Conservation (phyloP, 805 yeast species). For the Diddensiella caesifluorescens region DNA sequence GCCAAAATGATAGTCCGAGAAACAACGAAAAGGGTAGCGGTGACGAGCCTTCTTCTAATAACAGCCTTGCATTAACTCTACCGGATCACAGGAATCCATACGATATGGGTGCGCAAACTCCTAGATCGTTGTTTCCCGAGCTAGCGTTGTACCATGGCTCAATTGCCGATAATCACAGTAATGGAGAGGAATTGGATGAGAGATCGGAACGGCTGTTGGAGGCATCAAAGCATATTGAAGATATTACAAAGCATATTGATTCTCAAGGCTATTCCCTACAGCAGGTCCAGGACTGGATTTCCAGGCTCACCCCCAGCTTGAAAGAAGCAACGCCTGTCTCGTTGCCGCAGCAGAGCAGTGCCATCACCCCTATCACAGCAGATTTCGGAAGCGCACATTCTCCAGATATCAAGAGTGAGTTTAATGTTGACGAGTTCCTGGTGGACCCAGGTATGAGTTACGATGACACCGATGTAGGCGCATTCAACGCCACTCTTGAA, state of each 20-base stretch:
- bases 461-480: not conserved
- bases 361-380: not conserved
- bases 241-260: conserved; percentile 23
- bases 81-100: conserved; percentile 1
- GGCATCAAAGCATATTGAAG: conserved; percentile 21
- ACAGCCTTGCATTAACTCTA: not conserved
- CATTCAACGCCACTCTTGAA: conserved; percentile 1
- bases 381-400: not conserved
- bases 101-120: not conserved
- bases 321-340: conserved; percentile 3
- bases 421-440: conserved; percentile 28
- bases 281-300: conserved; percentile 31
- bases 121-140: conserved; percentile 17
- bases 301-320: conserved; percentile 16
- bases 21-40: not conserved
- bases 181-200: conserved; percentile 4
- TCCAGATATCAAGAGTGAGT: conserved; percentile 5
- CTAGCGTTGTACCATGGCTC: conserved; percentile 13
- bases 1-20: not conserved
- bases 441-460: conserved; percentile 15
- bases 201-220: conserved; percentile 3
- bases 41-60: not conserved
- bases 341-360: not conserved
- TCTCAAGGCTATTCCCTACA: conserved; percentile 28
- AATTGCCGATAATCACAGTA: not conserved